Base-by-base conservation (phyloP, 2,329 filamentous ascomycete species). In the Cryphonectria japonica region DNA sequence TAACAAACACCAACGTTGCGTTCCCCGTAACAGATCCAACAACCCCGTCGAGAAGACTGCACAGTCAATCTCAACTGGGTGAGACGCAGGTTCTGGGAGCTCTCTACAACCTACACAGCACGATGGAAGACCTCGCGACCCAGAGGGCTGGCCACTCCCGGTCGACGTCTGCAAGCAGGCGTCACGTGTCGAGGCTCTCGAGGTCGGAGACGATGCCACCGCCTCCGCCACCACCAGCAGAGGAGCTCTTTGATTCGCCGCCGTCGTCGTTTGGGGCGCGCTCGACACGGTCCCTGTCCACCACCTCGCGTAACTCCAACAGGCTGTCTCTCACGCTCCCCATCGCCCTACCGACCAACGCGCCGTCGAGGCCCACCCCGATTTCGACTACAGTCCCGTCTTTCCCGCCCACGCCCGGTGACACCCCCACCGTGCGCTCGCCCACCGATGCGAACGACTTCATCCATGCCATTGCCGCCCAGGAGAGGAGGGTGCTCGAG, bases 401-500 rank as follows among this genome's bases (percentile, higher is more conserved):
- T 0, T 80, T 85, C 37, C 87, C 87, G 2, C 82, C 84, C 14
- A 88, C 88, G 1, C 86, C 88, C 2, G 76, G 81, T 59, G 84
- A 88, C 63, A 81, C 81, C 2, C 81, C 84, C 0, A 78, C 76
- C 9, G 69, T 83, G 39, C 76, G 80, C 57, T 84, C 84, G 1
- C 86, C 86, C 1, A 81, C 83, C 52, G 89, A 91, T 73, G 84
- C 88, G 67, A 87, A 86, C 76, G 86, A 91, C 66, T 93, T 98
- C 77, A 90, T 99, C 75, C 95, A 94, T 73, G 92, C 95, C 70
- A 92, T 99, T 76, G 96, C 96, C 61, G 91, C 93, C 19, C 95
- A 98, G 82, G 96, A 99, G 83, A 88, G 96, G 70, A 91, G 90
- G 75, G 95, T 99, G 1, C 83, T 99, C 70, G 96, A 98, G 81